Conservation (phyloP, 306 rosid genomes). For the Macrotyloma uniflorum region DNA sequence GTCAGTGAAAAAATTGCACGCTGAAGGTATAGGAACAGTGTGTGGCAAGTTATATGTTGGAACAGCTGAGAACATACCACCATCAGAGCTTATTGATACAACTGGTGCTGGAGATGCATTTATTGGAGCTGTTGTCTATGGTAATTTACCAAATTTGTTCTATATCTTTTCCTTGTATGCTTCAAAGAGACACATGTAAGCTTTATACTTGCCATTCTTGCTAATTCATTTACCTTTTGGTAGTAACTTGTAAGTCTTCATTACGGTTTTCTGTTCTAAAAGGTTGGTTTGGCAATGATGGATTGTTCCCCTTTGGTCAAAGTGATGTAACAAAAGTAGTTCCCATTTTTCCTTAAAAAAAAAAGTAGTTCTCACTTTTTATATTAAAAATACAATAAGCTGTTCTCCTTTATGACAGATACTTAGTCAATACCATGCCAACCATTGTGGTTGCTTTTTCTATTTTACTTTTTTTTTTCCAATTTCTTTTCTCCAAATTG, state of each 20-base stretch:
- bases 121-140: constrained; percentile 78
- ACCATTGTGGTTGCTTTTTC: neutral
- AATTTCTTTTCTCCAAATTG: neutral
- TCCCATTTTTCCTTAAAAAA: no score
- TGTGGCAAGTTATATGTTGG: constrained; percentile 69
- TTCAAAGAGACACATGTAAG: neutral
- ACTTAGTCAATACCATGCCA: neutral
- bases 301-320: neutral
- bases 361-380: neutral
- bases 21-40: constrained; percentile 71
- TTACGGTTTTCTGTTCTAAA: neutral
- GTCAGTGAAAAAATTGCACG: constrained; percentile 64
- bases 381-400: neutral
- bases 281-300: neutral
- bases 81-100: constrained; percentile 72
- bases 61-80: constrained; percentile 77
- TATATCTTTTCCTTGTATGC: neutral
- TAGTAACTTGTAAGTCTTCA: neutral
- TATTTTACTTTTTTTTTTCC: neutral
- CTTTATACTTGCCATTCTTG: neutral
- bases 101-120: constrained; percentile 97
- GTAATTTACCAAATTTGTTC: constrained; percentile 44
- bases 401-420: neutral
- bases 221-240: neutral
- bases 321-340: neutral